phyloP scores from a whole-genome alignment of 2,329 filamentous ascomycete genomes.

The Talaromyces sp. region DNA sequence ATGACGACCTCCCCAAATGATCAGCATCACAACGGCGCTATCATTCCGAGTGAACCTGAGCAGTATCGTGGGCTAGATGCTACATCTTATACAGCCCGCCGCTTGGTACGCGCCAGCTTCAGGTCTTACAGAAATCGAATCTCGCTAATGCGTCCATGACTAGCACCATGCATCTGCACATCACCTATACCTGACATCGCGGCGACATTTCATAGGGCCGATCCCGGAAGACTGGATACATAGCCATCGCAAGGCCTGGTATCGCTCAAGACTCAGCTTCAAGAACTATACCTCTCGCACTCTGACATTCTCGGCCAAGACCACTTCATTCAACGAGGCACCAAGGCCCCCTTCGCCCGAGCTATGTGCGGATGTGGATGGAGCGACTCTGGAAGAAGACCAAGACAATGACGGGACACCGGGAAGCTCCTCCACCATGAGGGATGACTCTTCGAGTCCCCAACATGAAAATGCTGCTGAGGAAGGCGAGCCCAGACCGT shows the following conservation, averaged over 20 bases:
- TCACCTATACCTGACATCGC: slow-evolving; percentile 59
- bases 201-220: slow-evolving; percentile 62
- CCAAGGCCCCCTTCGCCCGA: background rate
- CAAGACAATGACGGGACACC: background rate
- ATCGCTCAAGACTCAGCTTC: slow-evolving; percentile 45
- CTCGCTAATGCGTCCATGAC: slow-evolving; percentile 12
- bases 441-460: slow-evolving; percentile 26
- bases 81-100: slow-evolving; percentile 53
- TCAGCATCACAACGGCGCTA: slow-evolving; percentile 4
- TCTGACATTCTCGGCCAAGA: slow-evolving; percentile 52
- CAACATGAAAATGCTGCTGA: slow-evolving; percentile 34
- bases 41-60: slow-evolving; percentile 20
- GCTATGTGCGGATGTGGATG: background rate
- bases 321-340: slow-evolving; percentile 29
- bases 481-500: slow-evolving; percentile 26
- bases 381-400: background rate
- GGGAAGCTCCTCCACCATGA: background rate
- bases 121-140: slow-evolving; percentile 15
- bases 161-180: slow-evolving; percentile 59
- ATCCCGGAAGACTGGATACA: slow-evolving; percentile 64
- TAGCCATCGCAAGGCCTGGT: slow-evolving; percentile 61
- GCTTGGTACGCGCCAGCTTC: slow-evolving; percentile 43
- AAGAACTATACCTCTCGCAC: slow-evolving; percentile 46
- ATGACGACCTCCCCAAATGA: slow-evolving; percentile 14
- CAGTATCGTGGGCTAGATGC: slow-evolving; percentile 39